Evolutionary conservation across 2,329 filamentous ascomycete species (phyloP), one percentile per base, ranked within the genome.

Genomic region (Calonectria pteridis): DNA sequence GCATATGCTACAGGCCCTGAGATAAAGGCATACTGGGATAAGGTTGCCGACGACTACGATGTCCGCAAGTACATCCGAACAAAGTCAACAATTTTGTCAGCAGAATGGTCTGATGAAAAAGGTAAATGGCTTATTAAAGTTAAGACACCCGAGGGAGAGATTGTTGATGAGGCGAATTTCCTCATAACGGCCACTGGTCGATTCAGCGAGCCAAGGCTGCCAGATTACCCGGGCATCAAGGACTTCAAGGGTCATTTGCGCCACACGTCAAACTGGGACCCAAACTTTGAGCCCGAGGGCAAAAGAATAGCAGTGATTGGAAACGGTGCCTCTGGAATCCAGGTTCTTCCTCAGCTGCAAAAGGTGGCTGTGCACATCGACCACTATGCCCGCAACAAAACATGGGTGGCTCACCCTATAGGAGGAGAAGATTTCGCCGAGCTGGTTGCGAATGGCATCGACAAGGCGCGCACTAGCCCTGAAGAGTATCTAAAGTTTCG

Each of bases 351-450:
- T 10, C 53, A 69, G n/a, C 16, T 69, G 9, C 67, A 69, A 51
- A 69, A 63, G 20, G 55, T 62, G 5, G 67, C 55, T 4, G n/a
- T 40, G 6, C 53, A 51, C 10, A n/a, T 69, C 23, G 67, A 69
- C 28, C 67, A 69, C 31, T 69, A 69, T 18, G 67, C 67, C 10
- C 67, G 67, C 28, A 69, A 69, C 43, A 69, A 69, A 23, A 69
- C 67, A 1, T 69, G 67, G 67, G 55, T 69, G 6, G 67, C 67
- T 46, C 53, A 58, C 28, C 58, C 67, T 20, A 69, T 69, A 26
- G 67, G 67, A 49, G 67, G 67, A 26, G 67, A 69, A 13, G 67
- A 69, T 26, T 59, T 69, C 9, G 67, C 67, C 4, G 31, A 69
- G 11, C 31, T 69, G 18, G 58, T 69, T 11, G 67, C 43, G 20